Conservation (phyloP, 2,329 filamentous ascomycete genomes). For the Onygenales sp. region DNA sequence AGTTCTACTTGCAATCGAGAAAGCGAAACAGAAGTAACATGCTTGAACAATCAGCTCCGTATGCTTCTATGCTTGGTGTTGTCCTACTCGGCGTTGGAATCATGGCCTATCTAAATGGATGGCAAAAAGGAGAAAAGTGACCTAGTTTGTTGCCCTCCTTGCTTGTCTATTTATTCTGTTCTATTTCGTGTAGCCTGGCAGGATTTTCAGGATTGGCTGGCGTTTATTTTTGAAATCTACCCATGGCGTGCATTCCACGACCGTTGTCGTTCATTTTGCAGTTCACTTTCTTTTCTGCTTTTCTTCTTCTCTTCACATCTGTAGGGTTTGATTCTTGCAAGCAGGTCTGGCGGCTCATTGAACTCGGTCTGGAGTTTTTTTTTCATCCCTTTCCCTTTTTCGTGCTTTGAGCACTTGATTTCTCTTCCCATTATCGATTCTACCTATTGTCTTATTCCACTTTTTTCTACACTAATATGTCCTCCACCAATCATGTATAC, state of each 20-base stretch:
- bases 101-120: constrained; percentile 80
- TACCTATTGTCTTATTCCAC: constrained; percentile 2
- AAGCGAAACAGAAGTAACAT: constrained; percentile 24
- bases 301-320: constrained; percentile 2
- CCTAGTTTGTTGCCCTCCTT: neutral
- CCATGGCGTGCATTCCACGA: constrained; percentile 6
- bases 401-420: neutral
- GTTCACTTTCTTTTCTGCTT: constrained; percentile 2
- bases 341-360: constrained; percentile 8
- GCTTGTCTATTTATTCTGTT: neutral
- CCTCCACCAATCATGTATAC: constrained; percentile 6
- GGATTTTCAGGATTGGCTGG: constrained; percentile 1
- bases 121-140: constrained; percentile 52
- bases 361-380: constrained; percentile 5
- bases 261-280: constrained; percentile 7
- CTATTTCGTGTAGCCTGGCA: neutral
- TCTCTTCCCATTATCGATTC: neutral
- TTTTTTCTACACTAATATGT: constrained; percentile 1
- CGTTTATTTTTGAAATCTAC: constrained; percentile 8
- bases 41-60: constrained; percentile 55
- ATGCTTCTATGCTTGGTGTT: constrained; percentile 73
- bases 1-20: constrained; percentile 3
- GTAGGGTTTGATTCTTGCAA: constrained; percentile 4
- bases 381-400: neutral
- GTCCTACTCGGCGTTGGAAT: constrained; percentile 71